Evolutionary conservation across 306 rosid genomes (phyloP), one percentile per base, ranked within the genome.

Genomic region (Luffa aegyptiaca): DNA sequence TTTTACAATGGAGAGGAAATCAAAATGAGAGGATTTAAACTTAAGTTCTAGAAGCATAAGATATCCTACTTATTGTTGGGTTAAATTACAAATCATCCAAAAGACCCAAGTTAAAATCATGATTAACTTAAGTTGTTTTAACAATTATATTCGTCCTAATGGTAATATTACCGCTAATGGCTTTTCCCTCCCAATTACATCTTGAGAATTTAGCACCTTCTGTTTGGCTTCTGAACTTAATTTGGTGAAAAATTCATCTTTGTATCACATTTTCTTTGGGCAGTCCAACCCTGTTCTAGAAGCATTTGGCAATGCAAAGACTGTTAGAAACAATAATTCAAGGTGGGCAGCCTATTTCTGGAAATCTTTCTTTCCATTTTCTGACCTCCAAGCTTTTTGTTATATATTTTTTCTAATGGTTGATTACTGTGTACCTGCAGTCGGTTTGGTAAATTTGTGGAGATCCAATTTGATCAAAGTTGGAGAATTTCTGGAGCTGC

Each of bases 401-500:
- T 18, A 26, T 5, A 31, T 66, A 8, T 48, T 76, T 59, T 69
- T n/a, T 65, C 51, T 77, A 26, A 5, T 72, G 84, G 78, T 80
- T 79, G 75, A 82, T 57, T 82, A 63, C 56, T 44, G 70, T 86
- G 81, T 83, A 84, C 83, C 48, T 89, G 90, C 96, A 94, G 98
- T 85, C 98, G 98, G 79, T 94, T 94, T 85, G 98, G 98, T 85
- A 94, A 94, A 92, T 94, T 94, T 66, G 98, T 94, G 88, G 98
- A 94, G 94, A 83, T 94, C 87, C 98, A 94, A 87, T 94, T 94
- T 86, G 90, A 94, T 82, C 82, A 78, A 31, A 82, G 76, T 82
- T 93, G 92, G 82, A 94, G 96, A 92, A 94, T 94, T 81, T 94
- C 98, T 52, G 98, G 98, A 85, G 98, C 98, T 87, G 98, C 98